Evolutionary conservation across 1,284 basidiomycete species (phyloP).

Genomic region (Cutaneotrichosporon sp.): DNA sequence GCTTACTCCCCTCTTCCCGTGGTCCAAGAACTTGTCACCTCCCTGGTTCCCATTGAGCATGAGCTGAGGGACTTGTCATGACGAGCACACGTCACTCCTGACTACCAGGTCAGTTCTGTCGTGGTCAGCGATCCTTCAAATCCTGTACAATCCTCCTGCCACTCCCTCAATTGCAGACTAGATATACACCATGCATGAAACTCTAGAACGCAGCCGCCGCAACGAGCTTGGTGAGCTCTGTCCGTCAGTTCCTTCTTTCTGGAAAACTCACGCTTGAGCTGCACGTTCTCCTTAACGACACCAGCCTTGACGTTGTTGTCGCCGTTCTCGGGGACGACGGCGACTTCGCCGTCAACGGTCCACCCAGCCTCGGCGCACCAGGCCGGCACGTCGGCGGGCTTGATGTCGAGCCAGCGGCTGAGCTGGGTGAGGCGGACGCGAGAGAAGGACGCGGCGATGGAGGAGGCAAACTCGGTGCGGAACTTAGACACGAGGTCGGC

Average conservation of each 20-base stretch:
- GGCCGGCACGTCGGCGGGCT: conserved; percentile 62
- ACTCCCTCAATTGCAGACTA: neutral
- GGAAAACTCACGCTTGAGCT: conserved; percentile 71
- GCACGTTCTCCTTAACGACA: conserved; percentile 87
- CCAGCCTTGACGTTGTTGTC: conserved; percentile 93
- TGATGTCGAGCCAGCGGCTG: conserved; percentile 48
- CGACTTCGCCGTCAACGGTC: conserved; percentile 66
- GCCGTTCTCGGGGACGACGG: conserved; percentile 78
- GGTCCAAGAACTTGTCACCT: no score
- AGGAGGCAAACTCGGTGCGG: conserved; percentile 42
- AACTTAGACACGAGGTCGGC: conserved; percentile 37
- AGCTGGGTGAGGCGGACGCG: conserved; percentile 35
- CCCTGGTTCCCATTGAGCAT: no score
- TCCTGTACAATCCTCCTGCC: no score
- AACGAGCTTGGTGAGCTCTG: conserved; percentile 82
- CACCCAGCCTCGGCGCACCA: conserved; percentile 71
- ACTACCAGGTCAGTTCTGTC: no score
- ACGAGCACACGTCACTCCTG: no score
- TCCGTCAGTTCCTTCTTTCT: conserved; percentile 11
- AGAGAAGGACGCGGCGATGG: conserved; percentile 47
- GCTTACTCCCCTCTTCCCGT: no score
- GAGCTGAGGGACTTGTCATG: no score
- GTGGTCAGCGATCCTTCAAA: no score
- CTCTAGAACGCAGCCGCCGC: conserved; percentile 54
- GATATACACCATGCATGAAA: conserved; percentile 23